phyloP scores from a whole-genome alignment of 2,329 filamentous ascomycete species.

The Apiospora rasikravindrae region DNA sequence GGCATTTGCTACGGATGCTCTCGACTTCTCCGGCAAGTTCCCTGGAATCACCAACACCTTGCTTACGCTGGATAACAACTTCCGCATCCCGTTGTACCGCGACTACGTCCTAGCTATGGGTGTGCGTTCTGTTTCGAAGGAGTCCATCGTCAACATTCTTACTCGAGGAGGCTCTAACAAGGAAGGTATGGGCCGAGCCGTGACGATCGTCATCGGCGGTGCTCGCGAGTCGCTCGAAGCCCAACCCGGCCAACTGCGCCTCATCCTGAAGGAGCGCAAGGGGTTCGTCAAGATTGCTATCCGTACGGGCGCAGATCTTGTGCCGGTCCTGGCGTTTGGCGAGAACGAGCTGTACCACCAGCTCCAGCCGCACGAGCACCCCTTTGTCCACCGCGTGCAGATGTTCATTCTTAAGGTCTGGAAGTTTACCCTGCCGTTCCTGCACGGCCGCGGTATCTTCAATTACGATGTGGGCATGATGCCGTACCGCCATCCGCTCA shows the following conservation, averaged over 20 bases:
- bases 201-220: conserved; percentile 94
- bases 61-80: conserved; percentile 94
- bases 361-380: conserved; percentile 76
- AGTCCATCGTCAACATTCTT: conserved; percentile 88
- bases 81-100: conserved; percentile 89
- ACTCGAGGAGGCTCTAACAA: conserved; percentile 76
- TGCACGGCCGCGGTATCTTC: conserved; percentile 90
- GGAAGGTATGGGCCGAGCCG: conserved; percentile 91
- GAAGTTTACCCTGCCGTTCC: conserved; percentile 90
- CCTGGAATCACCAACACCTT: conserved; percentile 95
- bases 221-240: conserved; percentile 92
- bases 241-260: conserved; percentile 74
- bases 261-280: conserved; percentile 84
- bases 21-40: conserved; percentile 86
- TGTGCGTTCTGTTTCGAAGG: conserved; percentile 84
- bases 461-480: conserved; percentile 98
- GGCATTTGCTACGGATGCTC: conserved; percentile 86
- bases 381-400: conserved; percentile 80
- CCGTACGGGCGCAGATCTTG: conserved; percentile 88
- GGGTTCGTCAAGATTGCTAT: conserved; percentile 95
- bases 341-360: conserved; percentile 98
- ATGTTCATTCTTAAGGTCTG: conserved; percentile 82
- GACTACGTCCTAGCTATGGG: conserved; percentile 94
- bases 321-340: conserved; percentile 90
- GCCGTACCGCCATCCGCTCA: conserved; percentile 87